Evolutionary conservation across 2,329 filamentous ascomycete genomes (phyloP), one percentile per base, ranked within the genome.

Genomic region (Colletotrichum spaethianum): DNA sequence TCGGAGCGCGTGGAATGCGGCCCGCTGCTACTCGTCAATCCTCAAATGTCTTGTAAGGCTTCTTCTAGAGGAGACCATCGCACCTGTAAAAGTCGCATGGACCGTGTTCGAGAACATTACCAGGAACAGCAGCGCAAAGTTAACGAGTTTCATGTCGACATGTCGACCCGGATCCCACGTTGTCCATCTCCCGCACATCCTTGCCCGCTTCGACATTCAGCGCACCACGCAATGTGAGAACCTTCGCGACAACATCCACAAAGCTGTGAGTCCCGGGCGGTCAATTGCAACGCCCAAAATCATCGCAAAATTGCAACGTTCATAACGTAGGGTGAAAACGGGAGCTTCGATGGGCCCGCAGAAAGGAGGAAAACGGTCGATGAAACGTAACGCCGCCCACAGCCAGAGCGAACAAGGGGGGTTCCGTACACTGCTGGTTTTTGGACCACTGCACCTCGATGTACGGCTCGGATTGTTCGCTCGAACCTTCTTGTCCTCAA

Each of bases 341-440:
- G 50, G n/a, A 12, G 20, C 40, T 33, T 59, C 60, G 16, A 44
- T 11, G 14, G n/a, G 44, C n/a, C n/a, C 61, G 33, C 33, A 42
- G 63, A 23, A 23, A 50, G 14, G 40, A n/a, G n/a, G 46, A 31
- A 14, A 64, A 64, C 79, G 5, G 73, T 83, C n/a, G 76, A 79
- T 0, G 77, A 85, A 0, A 85, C 85, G 46, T 85, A 87, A 75
- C 73, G 69, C 1, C 87, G 84, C 11, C 80, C 90, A 4, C 75
- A 36, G 33, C 33, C 2, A 36, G 33, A 36, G 33, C 33, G 33
- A 11, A 9, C 2, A 36, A 31, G 57, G 44, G 28, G 57, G 44
- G 48, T 42, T 70, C 57, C 63, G 63, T 67, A 67, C 57, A 46
- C 18, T 42, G 40, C 50, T 67, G n/a, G n/a, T 46, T 48, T 68